phyloP scores from a whole-genome alignment of 2,329 filamentous ascomycete genomes.

The Falciphora oryzae region DNA sequence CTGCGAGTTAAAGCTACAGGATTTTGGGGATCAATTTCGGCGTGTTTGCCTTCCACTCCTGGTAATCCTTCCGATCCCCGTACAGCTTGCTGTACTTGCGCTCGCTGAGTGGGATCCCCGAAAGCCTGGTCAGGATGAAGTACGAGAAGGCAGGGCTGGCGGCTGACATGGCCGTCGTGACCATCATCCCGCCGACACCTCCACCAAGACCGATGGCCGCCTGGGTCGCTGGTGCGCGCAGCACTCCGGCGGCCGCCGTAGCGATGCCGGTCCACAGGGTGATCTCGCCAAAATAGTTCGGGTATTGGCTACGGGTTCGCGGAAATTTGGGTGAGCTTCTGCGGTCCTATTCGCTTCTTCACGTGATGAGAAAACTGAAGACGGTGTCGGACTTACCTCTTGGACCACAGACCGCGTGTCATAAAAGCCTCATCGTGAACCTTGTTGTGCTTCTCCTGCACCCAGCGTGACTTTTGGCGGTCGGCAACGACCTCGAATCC shows the following conservation, averaged over 20 bases:
- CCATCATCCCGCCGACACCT: conserved; percentile 23
- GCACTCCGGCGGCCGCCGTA: conserved; percentile 48
- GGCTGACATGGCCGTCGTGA: conserved; percentile 39
- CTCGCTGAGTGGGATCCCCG: conserved; percentile 61
- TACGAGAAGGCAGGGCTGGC: conserved; percentile 59
- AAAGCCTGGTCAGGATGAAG: conserved; percentile 57
- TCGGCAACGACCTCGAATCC: conserved; percentile 58
- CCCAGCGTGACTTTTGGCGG: conserved; percentile 57
- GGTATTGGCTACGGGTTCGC: conserved; percentile 40
- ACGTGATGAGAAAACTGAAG: background rate
- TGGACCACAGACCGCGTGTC: conserved; percentile 55
- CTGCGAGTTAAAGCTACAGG: conserved; percentile 22
- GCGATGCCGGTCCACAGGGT: conserved; percentile 66
- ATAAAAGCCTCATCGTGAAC: conserved; percentile 62
- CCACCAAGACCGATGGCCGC: conserved; percentile 50
- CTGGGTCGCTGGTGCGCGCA: conserved; percentile 49
- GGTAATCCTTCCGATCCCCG: conserved; percentile 58
- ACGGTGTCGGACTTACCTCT: conserved; percentile 32
- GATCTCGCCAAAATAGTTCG: conserved; percentile 68
- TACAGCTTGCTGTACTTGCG: conserved; percentile 62
- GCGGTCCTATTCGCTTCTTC: background rate
- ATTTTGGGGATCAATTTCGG: conserved; percentile 60
- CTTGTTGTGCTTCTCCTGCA: conserved; percentile 55
- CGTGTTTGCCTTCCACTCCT: conserved; percentile 61
- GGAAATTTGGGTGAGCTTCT: background rate